phyloP scores from a whole-genome alignment of 331 rosid genomes.

The Erythrophleum ivorense region DNA sequence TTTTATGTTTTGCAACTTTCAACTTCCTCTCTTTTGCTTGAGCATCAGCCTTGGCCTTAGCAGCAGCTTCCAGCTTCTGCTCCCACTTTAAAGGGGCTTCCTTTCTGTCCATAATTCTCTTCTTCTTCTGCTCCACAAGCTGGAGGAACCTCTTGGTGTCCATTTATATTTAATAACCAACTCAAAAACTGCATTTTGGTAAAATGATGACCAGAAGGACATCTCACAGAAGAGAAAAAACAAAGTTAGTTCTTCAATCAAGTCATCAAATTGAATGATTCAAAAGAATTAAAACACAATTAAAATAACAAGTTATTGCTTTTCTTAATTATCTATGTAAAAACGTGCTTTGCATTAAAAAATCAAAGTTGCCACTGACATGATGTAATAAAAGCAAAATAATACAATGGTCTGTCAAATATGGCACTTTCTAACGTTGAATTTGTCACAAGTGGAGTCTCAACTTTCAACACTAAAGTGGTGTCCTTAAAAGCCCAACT shows the following conservation, averaged over 20 bases:
- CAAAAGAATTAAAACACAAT: constrained; percentile 5
- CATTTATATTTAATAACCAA: constrained; percentile 69
- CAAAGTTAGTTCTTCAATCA: constrained; percentile 77
- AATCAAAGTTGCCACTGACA: neutral
- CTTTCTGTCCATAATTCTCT: constrained; percentile 82
- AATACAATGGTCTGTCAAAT: neutral
- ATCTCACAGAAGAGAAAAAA: constrained; percentile 99
- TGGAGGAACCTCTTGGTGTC: constrained; percentile 86
- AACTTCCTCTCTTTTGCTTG: constrained; percentile 72
- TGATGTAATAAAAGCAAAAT: neutral
- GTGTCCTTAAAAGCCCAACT: neutral
- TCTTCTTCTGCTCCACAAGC: constrained; percentile 96
- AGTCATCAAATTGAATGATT: neutral
- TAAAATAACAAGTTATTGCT: neutral
- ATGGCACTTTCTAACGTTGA: neutral
- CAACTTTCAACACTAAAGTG: neutral
- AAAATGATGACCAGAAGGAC: constrained; percentile 91
- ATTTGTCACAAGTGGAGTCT: neutral
- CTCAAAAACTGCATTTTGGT: constrained; percentile 82
- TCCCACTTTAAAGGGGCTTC: constrained; percentile 98
- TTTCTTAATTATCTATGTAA: neutral
- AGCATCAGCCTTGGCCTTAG: constrained; percentile 76
- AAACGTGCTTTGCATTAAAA: neutral
- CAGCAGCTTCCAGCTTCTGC: constrained; percentile 88
- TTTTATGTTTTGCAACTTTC: constrained; percentile 70